These are phyloP conservation scores for Penicillium vulpinum DNA, from an alignment of 2,329 filamentous ascomycete species.

Conservation along the genomic window DNA sequence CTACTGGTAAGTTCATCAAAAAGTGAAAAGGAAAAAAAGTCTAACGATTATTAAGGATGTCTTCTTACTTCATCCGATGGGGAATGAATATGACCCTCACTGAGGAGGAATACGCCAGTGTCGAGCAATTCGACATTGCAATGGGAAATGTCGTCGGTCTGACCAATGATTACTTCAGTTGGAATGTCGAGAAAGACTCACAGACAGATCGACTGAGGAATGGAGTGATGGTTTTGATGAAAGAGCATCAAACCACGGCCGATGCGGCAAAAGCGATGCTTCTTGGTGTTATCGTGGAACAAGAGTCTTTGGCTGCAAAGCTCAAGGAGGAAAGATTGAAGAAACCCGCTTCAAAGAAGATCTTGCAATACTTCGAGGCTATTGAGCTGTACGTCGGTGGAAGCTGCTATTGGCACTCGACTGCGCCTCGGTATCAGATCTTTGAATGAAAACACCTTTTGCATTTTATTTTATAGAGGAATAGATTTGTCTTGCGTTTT, in stretches of 20 bases:
- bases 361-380: constrained; percentile 7
- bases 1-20: neutral
- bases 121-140: constrained; percentile 9
- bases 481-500: neutral
- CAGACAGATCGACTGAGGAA: constrained; percentile 10
- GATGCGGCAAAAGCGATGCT: constrained; percentile 6
- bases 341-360: neutral
- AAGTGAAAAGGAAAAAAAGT: too few species aligned
- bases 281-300: constrained; percentile 10
- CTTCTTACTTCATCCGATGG: neutral
- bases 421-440: neutral
- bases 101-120: constrained; percentile 9
- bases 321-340: constrained; percentile 2
- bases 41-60: neutral
- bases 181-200: constrained; percentile 13
- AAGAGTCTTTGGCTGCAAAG: constrained; percentile 8
- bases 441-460: neutral
- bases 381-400: constrained; percentile 6
- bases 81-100: neutral
- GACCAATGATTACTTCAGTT: constrained; percentile 16
- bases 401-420: constrained; percentile 6
- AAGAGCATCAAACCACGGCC: neutral
- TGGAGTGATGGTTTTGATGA: constrained; percentile 12
- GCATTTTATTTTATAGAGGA: neutral
- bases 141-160: constrained; percentile 13